phyloP scores from a whole-genome alignment of 345 rosid species.

The Rhodamnia argentea region DNA sequence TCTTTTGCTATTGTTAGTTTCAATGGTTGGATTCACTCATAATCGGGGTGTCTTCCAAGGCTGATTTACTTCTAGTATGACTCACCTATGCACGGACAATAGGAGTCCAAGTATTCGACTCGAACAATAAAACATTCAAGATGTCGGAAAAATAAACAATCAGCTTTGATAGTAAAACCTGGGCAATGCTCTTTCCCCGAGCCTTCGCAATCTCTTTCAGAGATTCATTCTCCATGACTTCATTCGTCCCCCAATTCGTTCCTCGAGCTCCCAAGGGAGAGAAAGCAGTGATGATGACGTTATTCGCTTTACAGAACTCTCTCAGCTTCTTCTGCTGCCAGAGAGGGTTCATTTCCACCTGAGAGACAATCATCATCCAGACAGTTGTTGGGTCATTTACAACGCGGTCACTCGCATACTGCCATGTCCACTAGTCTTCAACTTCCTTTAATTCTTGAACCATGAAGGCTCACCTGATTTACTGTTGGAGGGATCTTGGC shows the following conservation, averaged over 20 bases:
- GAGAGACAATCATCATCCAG: conserved; percentile 5
- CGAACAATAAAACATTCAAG: not conserved
- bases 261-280: conserved; percentile 57
- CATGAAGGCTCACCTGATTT: conserved; percentile 46
- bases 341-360: conserved; percentile 83
- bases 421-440: not conserved
- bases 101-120: not conserved
- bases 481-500: conserved; percentile 70
- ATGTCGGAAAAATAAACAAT: not conserved
- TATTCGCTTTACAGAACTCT: conserved; percentile 46
- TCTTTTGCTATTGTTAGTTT: not conserved
- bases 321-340: conserved; percentile 64
- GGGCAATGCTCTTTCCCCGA: conserved; percentile 58
- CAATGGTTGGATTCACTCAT: not conserved
- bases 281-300: conserved; percentile 46
- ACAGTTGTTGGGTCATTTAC: not conserved
- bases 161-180: conserved; percentile 22
- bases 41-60: not conserved
- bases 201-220: conserved; percentile 50
- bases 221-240: conserved; percentile 45
- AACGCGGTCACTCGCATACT: not conserved
- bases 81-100: not conserved
- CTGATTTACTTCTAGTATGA: not conserved
- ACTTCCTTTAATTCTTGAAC: not conserved
- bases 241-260: conserved; percentile 53